These are phyloP conservation scores for Verbascum thapsus DNA, from an alignment of 257 asterid species.

Conservation along the genomic window DNA sequence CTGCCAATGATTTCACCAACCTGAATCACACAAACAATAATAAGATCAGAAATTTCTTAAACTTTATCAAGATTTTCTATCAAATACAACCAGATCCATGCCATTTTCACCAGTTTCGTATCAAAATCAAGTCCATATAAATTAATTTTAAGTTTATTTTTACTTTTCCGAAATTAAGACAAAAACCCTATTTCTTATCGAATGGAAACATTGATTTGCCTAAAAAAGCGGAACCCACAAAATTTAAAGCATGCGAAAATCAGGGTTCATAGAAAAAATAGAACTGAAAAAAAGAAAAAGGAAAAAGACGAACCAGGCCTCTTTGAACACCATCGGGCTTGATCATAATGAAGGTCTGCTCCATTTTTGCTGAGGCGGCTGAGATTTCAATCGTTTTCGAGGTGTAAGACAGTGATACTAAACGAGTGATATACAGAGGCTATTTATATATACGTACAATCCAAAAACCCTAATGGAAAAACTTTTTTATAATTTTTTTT, in stretches of 20 bases:
- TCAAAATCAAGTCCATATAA: neutral
- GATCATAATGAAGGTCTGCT: constrained; percentile 83
- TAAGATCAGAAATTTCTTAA: neutral
- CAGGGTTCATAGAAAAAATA: neutral
- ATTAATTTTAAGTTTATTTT: neutral
- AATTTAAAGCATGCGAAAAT: neutral
- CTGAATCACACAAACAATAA: constrained; percentile 28
- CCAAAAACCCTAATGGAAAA: constrained; percentile 24
- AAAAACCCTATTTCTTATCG: neutral
- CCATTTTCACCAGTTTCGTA: neutral
- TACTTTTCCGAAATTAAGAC: neutral
- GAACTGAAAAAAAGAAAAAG: neutral
- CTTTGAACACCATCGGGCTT: constrained; percentile 86
- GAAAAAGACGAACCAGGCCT: constrained; percentile 56
- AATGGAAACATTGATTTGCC: neutral
- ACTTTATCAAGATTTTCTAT: neutral
- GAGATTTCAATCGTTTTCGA: neutral
- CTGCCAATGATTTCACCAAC: constrained; percentile 65
- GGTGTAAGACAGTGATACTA: constrained; percentile 6
- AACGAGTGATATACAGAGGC: constrained; percentile 4
- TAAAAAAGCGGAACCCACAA: neutral
- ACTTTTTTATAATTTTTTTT: neutral
- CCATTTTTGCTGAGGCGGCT: constrained; percentile 45
- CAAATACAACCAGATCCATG: neutral
- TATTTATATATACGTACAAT: constrained; percentile 15